A percentile compares a stretch with the other conserved stretches of the same genome.
These are phyloP conservation scores for Taphrina populina DNA, from an alignment of 1,139 yeast species.

Conservation along the genomic window DNA sequence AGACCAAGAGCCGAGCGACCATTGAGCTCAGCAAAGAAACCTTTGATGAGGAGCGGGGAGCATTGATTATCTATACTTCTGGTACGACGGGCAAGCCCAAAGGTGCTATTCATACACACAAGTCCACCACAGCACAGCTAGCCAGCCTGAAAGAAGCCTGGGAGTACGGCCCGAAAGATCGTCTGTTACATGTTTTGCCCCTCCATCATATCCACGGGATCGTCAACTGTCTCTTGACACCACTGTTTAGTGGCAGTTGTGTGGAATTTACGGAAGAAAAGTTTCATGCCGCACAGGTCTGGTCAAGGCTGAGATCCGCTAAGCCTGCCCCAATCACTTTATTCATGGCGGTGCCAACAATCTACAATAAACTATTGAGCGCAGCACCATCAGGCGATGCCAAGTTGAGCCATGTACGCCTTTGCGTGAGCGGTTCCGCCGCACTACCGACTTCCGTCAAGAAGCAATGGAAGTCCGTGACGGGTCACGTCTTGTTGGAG, in stretches of 20 bases:
- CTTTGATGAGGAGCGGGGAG: slow-evolving; percentile 19
- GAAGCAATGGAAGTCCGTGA: slow-evolving; percentile 43
- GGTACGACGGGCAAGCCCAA: slow-evolving; percentile 48
- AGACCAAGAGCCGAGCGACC: not conserved
- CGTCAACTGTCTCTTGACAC: slow-evolving; percentile 45
- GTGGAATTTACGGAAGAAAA: slow-evolving; percentile 45
- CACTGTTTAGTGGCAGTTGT: slow-evolving; percentile 46
- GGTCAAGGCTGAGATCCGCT: slow-evolving; percentile 40
- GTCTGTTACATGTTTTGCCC: slow-evolving; percentile 46
- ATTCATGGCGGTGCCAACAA: slow-evolving; percentile 48
- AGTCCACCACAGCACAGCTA: slow-evolving; percentile 45
- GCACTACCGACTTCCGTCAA: slow-evolving; percentile 47
- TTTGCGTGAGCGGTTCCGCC: slow-evolving; percentile 48
- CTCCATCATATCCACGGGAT: slow-evolving; percentile 48
- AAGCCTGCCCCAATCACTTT: slow-evolving; percentile 44
- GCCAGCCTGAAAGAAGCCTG: slow-evolving; percentile 45
- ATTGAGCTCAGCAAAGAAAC: not conserved
- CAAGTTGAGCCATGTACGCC: slow-evolving; percentile 37
- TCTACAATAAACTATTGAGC: slow-evolving; percentile 41
- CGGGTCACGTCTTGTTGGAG: slow-evolving; percentile 46
- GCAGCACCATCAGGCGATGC: slow-evolving; percentile 21
- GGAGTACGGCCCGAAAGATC: slow-evolving; percentile 43
- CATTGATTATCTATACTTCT: slow-evolving; percentile 46
- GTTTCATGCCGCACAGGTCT: slow-evolving; percentile 43
- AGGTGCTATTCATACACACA: slow-evolving; percentile 46